These are phyloP conservation scores for Citrus sinensis DNA, from an alignment of 345 rosid genomes.

Conservation along the genomic window DNA sequence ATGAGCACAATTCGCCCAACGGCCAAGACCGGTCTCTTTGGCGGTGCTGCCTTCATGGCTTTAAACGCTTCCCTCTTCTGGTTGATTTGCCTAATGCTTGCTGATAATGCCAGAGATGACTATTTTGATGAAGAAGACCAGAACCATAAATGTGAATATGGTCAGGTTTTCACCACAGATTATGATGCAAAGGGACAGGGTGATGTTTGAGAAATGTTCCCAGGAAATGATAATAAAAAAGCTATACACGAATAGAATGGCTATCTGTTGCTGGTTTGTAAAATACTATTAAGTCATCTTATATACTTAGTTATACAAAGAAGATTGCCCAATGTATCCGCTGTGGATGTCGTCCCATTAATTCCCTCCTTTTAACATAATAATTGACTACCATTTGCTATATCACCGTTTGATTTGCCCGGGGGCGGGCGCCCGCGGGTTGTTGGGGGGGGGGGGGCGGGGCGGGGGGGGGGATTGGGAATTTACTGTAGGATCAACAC, in stretches of 20 bases:
- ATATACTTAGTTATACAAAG: background rate
- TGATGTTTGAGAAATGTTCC: background rate
- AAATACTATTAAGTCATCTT: background rate
- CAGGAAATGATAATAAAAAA: background rate
- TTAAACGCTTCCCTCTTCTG: constrained; percentile 34
- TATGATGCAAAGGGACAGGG: background rate
- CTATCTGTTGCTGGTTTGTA: background rate
- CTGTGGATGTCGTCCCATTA: background rate
- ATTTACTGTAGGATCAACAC: background rate
- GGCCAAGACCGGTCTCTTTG: constrained; percentile 30
- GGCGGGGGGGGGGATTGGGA: too few species aligned
- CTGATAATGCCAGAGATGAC: constrained; percentile 20
- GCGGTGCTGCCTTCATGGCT: constrained; percentile 29
- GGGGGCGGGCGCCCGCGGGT: too few species aligned
- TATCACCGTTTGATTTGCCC: background rate
- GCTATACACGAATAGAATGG: background rate
- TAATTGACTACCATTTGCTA: background rate
- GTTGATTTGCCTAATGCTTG: constrained; percentile 32
- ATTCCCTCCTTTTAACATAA: background rate
- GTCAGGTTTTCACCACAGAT: constrained; percentile 7
- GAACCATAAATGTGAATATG: constrained; percentile 6
- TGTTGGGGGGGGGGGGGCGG: too few species aligned
- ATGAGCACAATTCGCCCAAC: constrained; percentile 20
- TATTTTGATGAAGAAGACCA: constrained; percentile 14
- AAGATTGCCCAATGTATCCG: background rate